Percentiles rank a stretch among this genome's conserved stretches.
phyloP scores from a whole-genome alignment of 179 eudicot genomes.

The Spergularia azorica region DNA sequence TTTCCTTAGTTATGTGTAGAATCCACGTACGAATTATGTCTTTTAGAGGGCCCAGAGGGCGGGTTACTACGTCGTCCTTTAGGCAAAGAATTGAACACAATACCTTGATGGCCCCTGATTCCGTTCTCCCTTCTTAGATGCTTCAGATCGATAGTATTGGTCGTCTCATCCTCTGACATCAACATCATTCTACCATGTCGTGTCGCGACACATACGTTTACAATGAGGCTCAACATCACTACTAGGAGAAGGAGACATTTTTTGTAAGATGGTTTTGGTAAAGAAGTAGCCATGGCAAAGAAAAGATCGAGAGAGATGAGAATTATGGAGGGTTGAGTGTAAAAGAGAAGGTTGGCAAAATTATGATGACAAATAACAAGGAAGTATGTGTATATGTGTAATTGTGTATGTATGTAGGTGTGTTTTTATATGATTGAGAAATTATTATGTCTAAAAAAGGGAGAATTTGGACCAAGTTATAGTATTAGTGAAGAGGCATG shows the following conservation, averaged over 20 bases:
- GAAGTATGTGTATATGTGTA: constrained; percentile 7
- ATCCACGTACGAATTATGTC: constrained; percentile 33
- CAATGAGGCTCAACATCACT: background rate
- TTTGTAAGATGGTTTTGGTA: constrained; percentile 10
- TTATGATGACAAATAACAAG: background rate
- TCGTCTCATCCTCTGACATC: constrained; percentile 3
- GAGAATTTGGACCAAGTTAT: background rate
- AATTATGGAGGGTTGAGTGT: constrained; percentile 12
- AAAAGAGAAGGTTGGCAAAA: constrained; percentile 2
- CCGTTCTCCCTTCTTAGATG: constrained; percentile 18
- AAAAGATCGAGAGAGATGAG: background rate
- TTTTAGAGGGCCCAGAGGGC: constrained; percentile 32
- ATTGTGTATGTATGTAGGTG: constrained; percentile 18
- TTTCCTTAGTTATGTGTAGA: constrained; percentile 22
- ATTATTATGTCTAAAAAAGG: too few relatives aligned
- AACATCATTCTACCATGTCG: constrained; percentile 13
- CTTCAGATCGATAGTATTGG: constrained; percentile 11
- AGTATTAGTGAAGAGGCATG: background rate
- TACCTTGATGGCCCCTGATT: background rate
- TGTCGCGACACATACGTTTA: constrained; percentile 15
- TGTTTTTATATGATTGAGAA: constrained; percentile 2
- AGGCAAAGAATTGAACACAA: constrained; percentile 29
- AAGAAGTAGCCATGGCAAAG: constrained; percentile 25
- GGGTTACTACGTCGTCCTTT: constrained; percentile 20
- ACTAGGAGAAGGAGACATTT: constrained; percentile 12